Conservation (phyloP, 495 filamentous ascomycete species). For the Hyaloscypha hepaticicola region DNA sequence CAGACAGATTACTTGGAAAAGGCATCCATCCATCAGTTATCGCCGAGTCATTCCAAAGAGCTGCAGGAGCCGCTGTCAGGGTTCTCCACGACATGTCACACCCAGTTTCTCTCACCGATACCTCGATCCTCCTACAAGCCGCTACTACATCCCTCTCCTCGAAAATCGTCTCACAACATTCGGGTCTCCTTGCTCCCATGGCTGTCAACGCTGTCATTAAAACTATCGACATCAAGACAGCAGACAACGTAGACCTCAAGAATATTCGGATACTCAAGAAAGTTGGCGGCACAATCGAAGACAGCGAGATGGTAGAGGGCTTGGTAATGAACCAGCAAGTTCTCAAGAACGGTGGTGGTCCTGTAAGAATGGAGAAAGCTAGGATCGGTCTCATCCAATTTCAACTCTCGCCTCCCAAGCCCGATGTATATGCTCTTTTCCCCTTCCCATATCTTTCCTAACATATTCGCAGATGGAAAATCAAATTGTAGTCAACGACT, state of each 20-base stretch:
- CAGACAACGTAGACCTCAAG: slow-evolving; percentile 92
- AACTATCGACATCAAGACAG: slow-evolving; percentile 91
- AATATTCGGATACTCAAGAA: slow-evolving; percentile 98
- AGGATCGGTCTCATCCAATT: slow-evolving; percentile 97
- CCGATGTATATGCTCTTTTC: slow-evolving; percentile 65
- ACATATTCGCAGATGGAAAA: slow-evolving; percentile 81
- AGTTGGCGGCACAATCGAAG: slow-evolving; percentile 95
- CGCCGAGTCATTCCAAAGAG: slow-evolving; percentile 95
- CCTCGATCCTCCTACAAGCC: slow-evolving; percentile 86
- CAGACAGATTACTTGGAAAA: slow-evolving; percentile 84
- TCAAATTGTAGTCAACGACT: slow-evolving; percentile 97
- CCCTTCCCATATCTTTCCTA: not conserved
- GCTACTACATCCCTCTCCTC: slow-evolving; percentile 96
- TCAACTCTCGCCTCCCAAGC: slow-evolving; percentile 96
- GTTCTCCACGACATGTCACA: slow-evolving; percentile 94
- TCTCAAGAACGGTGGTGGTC: slow-evolving; percentile 90
- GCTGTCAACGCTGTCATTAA: slow-evolving; percentile 94
- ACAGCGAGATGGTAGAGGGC: slow-evolving; percentile 95
- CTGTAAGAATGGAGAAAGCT: slow-evolving; percentile 93
- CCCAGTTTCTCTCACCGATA: slow-evolving; percentile 87
- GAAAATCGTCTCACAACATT: slow-evolving; percentile 97
- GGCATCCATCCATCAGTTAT: slow-evolving; percentile 98
- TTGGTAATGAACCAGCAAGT: slow-evolving; percentile 89
- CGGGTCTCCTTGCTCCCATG: slow-evolving; percentile 88
- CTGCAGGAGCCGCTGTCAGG: slow-evolving; percentile 81